Base-by-base conservation (phyloP, 495 filamentous ascomycete species). In the Podospora conica region DNA sequence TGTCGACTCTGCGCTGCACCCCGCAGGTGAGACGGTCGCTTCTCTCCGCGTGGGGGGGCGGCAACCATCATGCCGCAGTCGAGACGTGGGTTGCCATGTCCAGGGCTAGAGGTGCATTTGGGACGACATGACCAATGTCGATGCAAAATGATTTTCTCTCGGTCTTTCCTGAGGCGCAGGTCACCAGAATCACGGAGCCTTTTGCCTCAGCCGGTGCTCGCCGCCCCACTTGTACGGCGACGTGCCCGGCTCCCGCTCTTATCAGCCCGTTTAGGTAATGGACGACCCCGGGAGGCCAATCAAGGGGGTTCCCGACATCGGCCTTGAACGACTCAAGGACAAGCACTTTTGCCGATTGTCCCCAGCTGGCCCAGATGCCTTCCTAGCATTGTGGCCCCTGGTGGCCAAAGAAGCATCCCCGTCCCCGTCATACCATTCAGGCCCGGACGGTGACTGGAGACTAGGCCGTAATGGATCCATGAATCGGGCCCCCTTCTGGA, bases 221-320 rank as follows among this genome's bases (percentile, higher is more conserved):
- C 20, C 8, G 25, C 24, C 40, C 27, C 40, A 55, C 60, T 22
- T 3, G 48, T n/a, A 55, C 61, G 8, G 25, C 55, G 21, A 55
- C 21, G 18, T 24, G 21, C 54, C 21, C 28, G 54, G 9, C 21
- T n/a, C 40, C 27, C 25, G 57, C 40, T 66, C 71, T 76, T 76
- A 76, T 76, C 74, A 71, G 69, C 22, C 69, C 60, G 55, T 72
- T 73, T 75, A 74, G 70, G 66, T 74, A 77, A 75, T 74, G 62
- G 23, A 20, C 53, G 53, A 61, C 60, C 23, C 65, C 63, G 65
- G 10, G 20, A 20, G 10, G 55, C 67, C 72, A 69, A 72, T 71
- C 65, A 65, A 60, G 48, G 58, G n/a, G 22, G 11, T 53, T 53
- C 69, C 71, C 71, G 71, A 73, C 67, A 71, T 71, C 69, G 71